A percentile compares a stretch with the other conserved stretches of the same genome.
Evolutionary conservation across 352 stramenopile genomes (phyloP).

Genomic region (Stramenopiles sp.): DNA sequence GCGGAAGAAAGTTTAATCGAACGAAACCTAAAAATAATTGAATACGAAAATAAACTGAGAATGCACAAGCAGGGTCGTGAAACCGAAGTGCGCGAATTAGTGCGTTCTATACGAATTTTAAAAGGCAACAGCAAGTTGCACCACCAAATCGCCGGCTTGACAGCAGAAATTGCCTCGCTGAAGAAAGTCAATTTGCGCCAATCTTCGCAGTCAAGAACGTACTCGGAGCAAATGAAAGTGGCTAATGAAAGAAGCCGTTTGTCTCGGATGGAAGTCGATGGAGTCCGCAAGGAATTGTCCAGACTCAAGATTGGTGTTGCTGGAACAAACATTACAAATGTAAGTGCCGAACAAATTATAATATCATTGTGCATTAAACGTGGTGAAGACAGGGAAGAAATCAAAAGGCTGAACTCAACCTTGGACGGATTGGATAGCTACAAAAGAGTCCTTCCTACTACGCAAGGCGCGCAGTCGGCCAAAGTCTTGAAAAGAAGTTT

Average conservation of each 20-base stretch:
- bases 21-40: background rate
- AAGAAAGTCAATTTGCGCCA: background rate
- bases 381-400: slow-evolving; percentile 6
- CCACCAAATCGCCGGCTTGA: background rate
- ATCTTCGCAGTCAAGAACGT: background rate
- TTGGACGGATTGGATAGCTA: background rate
- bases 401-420: background rate
- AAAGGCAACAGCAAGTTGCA: background rate
- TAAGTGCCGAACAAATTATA: background rate
- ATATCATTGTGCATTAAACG: slow-evolving; percentile 5
- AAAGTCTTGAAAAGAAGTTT: background rate
- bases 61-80: background rate
- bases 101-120: background rate
- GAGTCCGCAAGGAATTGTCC: background rate
- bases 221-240: background rate
- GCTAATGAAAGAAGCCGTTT: background rate
- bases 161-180: background rate
- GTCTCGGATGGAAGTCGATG: background rate
- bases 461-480: background rate
- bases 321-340: background rate
- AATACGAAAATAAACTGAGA: background rate
- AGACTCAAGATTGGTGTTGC: background rate
- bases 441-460: background rate
- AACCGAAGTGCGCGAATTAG: background rate
- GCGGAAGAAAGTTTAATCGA: slow-evolving; percentile 3